These are phyloP conservation scores for Phytophthora pistaciae DNA, from an alignment of 352 stramenopile genomes.

Conservation along the genomic window DNA sequence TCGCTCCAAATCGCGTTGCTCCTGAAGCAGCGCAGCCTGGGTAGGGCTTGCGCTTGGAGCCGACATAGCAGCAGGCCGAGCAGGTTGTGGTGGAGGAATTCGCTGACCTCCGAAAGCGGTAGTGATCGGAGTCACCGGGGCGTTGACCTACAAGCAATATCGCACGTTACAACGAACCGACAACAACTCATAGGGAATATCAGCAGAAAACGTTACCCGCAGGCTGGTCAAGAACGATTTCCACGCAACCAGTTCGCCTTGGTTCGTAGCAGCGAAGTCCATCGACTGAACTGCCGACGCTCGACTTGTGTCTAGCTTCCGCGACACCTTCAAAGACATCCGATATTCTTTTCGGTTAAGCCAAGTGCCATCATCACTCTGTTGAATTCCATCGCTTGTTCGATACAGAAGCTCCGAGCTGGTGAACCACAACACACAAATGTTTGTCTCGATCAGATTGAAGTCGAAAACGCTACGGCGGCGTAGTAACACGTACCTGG, in stretches of 20 bases:
- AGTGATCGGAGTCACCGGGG: constrained; percentile 29
- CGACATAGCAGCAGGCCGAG: background rate
- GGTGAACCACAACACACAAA: background rate
- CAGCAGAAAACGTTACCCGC: constrained; percentile 39
- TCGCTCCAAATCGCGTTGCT: constrained; percentile 67
- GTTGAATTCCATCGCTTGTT: constrained; percentile 63
- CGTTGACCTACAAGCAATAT: constrained; percentile 26
- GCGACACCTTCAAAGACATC: constrained; percentile 66
- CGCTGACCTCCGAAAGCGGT: constrained; percentile 29
- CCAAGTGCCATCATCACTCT: constrained; percentile 66
- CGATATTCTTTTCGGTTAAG: constrained; percentile 77
- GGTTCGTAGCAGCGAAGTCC: constrained; percentile 71
- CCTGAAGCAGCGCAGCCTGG: constrained; percentile 46
- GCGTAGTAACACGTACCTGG: constrained; percentile 42
- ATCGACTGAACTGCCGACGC: constrained; percentile 66
- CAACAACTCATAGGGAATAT: background rate
- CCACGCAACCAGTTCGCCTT: constrained; percentile 72
- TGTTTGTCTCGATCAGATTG: background rate
- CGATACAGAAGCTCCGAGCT: constrained; percentile 74
- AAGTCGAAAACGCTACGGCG: background rate
- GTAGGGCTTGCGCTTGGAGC: background rate
- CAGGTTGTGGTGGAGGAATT: constrained; percentile 4
- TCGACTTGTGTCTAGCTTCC: constrained; percentile 71
- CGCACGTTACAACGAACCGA: constrained; percentile 6
- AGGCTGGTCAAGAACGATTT: constrained; percentile 73